Conservation (phyloP, 2,329 filamentous ascomycete genomes). For the Rhynchosporium secalis region DNA sequence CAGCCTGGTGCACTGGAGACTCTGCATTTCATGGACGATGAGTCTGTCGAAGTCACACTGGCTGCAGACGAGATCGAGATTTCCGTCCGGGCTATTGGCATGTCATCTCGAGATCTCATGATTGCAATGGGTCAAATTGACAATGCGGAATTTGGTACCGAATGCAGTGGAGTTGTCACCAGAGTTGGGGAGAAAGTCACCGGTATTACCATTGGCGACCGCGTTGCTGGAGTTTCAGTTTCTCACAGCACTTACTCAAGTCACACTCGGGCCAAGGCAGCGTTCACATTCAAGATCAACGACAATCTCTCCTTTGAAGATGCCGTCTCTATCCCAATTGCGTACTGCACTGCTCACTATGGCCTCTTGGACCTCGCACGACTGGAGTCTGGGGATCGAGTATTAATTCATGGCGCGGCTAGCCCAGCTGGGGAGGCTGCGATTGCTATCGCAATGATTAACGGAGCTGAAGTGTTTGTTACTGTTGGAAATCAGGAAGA, state of each 20-base stretch:
- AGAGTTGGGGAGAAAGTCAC: conserved; percentile 37
- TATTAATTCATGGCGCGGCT: conserved; percentile 42
- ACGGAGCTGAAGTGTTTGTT: conserved; percentile 35
- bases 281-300: conserved; percentile 28
- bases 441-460: conserved; percentile 37
- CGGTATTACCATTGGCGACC: conserved; percentile 37
- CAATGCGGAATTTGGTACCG: conserved; percentile 39
- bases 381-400: conserved; percentile 32
- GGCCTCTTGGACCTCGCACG: conserved; percentile 33
- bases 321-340: conserved; percentile 33
- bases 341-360: conserved; percentile 35
- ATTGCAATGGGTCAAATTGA: conserved; percentile 39
- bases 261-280: conserved; percentile 28
- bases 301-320: conserved; percentile 30
- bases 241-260: conserved; percentile 33
- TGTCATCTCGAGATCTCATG: conserved; percentile 38
- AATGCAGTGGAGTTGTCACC: conserved; percentile 42
- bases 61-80: conserved; percentile 34
- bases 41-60: conserved; percentile 18
- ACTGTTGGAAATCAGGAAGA: conserved; percentile 32
- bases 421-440: conserved; percentile 42
- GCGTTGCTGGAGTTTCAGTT: conserved; percentile 35
- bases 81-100: conserved; percentile 37
- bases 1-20: conserved; percentile 34
- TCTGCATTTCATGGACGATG: conserved; percentile 35